These are phyloP conservation scores for Tolypocladium capitatum DNA, from an alignment of 2,329 filamentous ascomycete genomes.

Conservation along the genomic window DNA sequence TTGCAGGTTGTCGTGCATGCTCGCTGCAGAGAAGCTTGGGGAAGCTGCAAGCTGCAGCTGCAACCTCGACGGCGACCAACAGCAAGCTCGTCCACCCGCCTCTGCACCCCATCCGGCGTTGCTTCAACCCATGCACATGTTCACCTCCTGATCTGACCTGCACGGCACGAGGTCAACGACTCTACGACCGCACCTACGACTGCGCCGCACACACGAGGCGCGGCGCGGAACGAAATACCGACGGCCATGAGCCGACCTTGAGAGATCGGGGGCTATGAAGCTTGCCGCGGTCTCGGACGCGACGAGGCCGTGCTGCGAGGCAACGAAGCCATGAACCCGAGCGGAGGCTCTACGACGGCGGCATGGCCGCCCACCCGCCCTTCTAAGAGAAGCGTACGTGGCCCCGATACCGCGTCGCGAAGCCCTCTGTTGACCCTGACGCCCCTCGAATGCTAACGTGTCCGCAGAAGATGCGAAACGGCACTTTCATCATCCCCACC, in stretches of 20 bases:
- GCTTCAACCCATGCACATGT: background rate
- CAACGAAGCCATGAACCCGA: constrained; percentile 24
- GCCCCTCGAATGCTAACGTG: background rate
- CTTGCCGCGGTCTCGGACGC: background rate
- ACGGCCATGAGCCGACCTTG: background rate
- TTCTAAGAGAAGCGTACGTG: constrained; percentile 32
- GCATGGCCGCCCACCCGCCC: constrained; percentile 29
- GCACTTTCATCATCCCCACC: constrained; percentile 73
- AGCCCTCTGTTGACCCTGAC: background rate
- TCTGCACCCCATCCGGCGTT: background rate
- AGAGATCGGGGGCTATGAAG: background rate
- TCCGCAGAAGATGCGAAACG: constrained; percentile 59
- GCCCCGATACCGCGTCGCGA: background rate
- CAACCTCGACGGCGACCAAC: background rate
- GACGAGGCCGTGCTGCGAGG: constrained; percentile 6
- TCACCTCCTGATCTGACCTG: background rate
- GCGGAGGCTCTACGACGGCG: constrained; percentile 16
- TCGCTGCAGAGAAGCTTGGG: background rate
- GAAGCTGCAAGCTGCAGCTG: background rate
- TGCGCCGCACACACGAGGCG: background rate
- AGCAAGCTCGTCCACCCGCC: background rate
- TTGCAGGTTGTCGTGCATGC: background rate
- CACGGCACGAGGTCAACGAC: background rate
- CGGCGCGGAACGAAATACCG: background rate
- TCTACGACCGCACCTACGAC: background rate